Conservation (phyloP, 495 filamentous ascomycete species). For the Geopyxis carbonaria region DNA sequence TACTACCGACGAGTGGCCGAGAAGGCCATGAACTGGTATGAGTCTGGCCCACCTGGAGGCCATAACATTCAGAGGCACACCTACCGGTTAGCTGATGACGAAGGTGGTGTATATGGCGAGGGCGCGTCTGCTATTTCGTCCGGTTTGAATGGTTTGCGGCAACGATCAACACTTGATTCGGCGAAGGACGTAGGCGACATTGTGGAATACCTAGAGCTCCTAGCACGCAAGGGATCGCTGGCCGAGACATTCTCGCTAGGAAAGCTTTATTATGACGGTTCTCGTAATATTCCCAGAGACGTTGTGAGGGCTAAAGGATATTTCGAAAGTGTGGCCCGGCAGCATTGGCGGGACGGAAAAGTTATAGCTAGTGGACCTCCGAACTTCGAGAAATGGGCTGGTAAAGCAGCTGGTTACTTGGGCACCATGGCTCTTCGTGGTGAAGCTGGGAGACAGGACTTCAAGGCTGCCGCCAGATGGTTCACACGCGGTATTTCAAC, state of each 20-base stretch:
- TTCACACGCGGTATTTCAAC: conserved; percentile 65
- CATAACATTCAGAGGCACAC: conserved; percentile 55
- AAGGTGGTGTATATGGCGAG: conserved; percentile 85
- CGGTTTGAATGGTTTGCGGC: conserved; percentile 63
- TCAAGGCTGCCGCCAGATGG: conserved; percentile 60
- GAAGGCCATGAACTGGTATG: conserved; percentile 71
- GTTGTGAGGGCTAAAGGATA: conserved; percentile 59
- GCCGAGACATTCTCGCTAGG: conserved; percentile 82
- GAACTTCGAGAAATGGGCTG: conserved; percentile 61
- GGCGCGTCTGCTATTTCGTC: conserved; percentile 84
- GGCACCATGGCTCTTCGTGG: conserved; percentile 87
- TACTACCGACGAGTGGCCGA: conserved; percentile 91
- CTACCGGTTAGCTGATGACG: conserved; percentile 70
- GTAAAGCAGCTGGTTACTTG: conserved; percentile 79
- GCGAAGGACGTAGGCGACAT: conserved; percentile 82
- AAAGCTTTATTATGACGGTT: conserved; percentile 79
- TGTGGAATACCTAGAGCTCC: conserved; percentile 81
- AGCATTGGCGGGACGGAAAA: conserved; percentile 71
- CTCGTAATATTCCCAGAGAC: conserved; percentile 54
- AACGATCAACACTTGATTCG: conserved; percentile 44
- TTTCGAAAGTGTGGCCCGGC: conserved; percentile 62
- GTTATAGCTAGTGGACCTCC: conserved; percentile 27
- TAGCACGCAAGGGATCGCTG: conserved; percentile 84
- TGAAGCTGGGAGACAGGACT: conserved; percentile 72
- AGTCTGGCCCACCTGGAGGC: conserved; percentile 82